Evolutionary conservation across 139 green algal genomes (phyloP).

Genomic region (Chlorella sp.): DNA sequence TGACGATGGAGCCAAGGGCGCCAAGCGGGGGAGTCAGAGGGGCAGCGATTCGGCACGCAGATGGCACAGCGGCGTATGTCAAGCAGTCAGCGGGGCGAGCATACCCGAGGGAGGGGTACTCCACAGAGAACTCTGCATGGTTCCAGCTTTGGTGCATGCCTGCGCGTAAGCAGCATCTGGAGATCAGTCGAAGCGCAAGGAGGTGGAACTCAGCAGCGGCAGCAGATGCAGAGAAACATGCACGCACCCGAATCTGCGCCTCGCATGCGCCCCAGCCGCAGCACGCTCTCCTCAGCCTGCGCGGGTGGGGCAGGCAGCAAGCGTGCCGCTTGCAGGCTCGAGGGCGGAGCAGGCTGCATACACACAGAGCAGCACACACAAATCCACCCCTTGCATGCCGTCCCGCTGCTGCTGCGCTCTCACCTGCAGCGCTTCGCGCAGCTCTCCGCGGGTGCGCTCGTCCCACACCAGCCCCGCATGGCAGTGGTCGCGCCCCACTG

Average conservation of each 20-base stretch:
- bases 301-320: slow-evolving; percentile 25
- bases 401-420: neutral
- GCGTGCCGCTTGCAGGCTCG: neutral
- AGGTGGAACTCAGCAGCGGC: neutral
- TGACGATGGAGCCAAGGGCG: too few relatives aligned
- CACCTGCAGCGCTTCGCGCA: slow-evolving; percentile 81
- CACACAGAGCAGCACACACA: too few relatives aligned
- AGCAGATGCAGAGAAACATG: neutral
- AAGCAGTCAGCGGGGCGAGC: too few relatives aligned
- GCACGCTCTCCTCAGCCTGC: slow-evolving; percentile 64
- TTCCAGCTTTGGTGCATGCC: slow-evolving; percentile 79
- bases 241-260: slow-evolving; percentile 20
- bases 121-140: slow-evolving; percentile 81
- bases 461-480: slow-evolving; percentile 92
- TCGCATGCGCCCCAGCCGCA: slow-evolving; percentile 46
- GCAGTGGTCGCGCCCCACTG: slow-evolving; percentile 67
- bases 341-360: neutral
- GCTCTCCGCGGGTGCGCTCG: slow-evolving; percentile 75
- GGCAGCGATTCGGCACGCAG: too few relatives aligned
- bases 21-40: too few relatives aligned
- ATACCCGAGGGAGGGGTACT: slow-evolving; percentile 67
- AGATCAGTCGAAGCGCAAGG: too few relatives aligned
- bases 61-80: too few relatives aligned
- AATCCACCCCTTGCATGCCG: slow-evolving; percentile 42
- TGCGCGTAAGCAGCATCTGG: too few relatives aligned